These are phyloP conservation scores for Saprolegnia diclina DNA, from an alignment of 352 stramenopile species.

Conservation along the genomic window DNA sequence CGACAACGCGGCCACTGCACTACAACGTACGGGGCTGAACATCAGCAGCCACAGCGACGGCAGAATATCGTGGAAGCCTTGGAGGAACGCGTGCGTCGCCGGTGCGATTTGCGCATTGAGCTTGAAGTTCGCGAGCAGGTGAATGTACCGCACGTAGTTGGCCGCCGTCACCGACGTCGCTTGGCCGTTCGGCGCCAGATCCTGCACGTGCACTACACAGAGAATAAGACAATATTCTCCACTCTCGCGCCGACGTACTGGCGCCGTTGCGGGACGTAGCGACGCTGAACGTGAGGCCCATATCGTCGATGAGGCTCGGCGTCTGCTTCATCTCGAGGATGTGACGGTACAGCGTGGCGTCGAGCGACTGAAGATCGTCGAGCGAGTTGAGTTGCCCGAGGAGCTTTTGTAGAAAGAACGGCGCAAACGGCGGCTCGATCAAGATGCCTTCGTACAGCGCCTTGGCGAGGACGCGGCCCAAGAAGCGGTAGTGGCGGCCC, in stretches of 20 bases:
- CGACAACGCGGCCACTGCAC: neutral
- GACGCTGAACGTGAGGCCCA: conserved; percentile 95
- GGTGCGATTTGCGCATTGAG: conserved; percentile 83
- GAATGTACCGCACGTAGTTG: conserved; percentile 95
- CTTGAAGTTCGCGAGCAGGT: conserved; percentile 95
- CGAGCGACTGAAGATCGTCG: conserved; percentile 91
- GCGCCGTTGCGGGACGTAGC: conserved; percentile 42
- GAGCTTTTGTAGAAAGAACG: conserved; percentile 96
- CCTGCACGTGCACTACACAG: conserved; percentile 28
- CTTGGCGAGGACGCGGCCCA: conserved; percentile 94
- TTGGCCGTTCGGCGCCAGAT: conserved; percentile 83
- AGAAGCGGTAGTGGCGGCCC: conserved; percentile 91
- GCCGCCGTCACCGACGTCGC: conserved; percentile 87
- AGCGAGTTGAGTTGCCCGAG: conserved; percentile 84
- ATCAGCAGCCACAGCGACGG: conserved; percentile 72
- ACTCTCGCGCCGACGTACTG: neutral
- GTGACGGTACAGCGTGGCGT: conserved; percentile 92
- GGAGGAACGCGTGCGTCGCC: conserved; percentile 57
- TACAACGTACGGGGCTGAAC: conserved; percentile 44
- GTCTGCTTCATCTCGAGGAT: conserved; percentile 96
- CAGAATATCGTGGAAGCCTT: conserved; percentile 70
- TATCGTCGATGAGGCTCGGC: conserved; percentile 80
- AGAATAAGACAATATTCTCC: neutral
- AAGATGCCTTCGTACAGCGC: conserved; percentile 95
- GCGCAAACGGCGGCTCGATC: conserved; percentile 94